Evolutionary conservation across 225 moss, liverwort and hornwort species (phyloP).

Genomic region (Rhytidiadelphus loreus): DNA sequence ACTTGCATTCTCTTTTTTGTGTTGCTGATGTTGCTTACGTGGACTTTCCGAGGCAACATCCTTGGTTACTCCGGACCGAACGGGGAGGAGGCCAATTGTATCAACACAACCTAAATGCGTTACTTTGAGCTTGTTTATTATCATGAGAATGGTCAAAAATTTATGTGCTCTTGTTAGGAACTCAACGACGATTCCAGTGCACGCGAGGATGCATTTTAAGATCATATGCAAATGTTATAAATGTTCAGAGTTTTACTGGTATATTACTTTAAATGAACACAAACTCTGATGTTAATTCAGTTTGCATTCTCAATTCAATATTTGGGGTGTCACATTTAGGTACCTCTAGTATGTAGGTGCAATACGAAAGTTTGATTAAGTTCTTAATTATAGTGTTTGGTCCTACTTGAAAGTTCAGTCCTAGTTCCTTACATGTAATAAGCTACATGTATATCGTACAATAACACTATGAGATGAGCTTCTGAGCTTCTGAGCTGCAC

Average conservation of each 20-base stretch:
- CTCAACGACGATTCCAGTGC: neutral
- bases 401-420: neutral
- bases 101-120: no score
- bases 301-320: neutral
- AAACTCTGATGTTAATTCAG: neutral
- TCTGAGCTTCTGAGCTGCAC: neutral
- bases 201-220: neutral
- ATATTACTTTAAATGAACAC: neutral
- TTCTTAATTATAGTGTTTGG: neutral
- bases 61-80: neutral
- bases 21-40: neutral
- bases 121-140: neutral
- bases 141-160: neutral
- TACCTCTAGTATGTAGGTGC: neutral
- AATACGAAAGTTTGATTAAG: neutral
- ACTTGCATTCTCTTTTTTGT: neutral
- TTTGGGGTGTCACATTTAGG: neutral
- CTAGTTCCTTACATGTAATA: neutral
- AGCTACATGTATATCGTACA: neutral
- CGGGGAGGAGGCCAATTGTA: neutral
- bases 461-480: neutral
- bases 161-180: neutral
- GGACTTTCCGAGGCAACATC: neutral
- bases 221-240: neutral
- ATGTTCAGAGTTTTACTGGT: neutral